These are phyloP conservation scores for Aphanomyces astaci DNA, from an alignment of 352 stramenopile species.

Conservation along the genomic window DNA sequence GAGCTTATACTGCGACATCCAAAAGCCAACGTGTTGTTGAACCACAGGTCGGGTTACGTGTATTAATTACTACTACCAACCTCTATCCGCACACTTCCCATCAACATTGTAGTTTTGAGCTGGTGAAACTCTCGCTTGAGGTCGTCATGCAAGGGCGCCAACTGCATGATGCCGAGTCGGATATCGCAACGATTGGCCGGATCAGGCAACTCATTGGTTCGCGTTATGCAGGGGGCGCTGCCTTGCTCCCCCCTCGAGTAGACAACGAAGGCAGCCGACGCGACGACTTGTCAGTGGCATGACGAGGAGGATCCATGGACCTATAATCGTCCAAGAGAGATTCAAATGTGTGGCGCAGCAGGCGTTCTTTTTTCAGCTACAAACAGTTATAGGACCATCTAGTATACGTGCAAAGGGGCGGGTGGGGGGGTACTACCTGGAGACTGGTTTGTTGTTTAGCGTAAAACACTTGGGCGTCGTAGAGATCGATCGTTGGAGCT, in stretches of 20 bases:
- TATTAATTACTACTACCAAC: too few species aligned
- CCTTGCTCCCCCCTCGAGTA: neutral
- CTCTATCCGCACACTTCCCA: too few species aligned
- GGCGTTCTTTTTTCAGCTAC: conserved; percentile 5
- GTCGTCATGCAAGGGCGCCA: neutral
- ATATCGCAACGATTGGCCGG: neutral
- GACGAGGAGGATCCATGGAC: neutral
- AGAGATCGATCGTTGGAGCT: neutral
- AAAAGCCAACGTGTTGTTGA: neutral
- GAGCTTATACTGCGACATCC: neutral
- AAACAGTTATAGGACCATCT: neutral
- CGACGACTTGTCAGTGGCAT: neutral
- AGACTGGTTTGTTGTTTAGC: neutral
- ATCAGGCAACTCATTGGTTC: neutral
- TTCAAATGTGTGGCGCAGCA: neutral
- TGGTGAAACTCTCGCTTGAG: neutral
- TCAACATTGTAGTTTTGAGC: neutral
- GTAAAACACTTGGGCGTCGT: neutral
- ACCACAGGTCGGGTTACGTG: neutral
- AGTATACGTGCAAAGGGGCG: too few species aligned
- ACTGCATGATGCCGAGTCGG: neutral
- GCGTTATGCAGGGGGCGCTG: neutral
- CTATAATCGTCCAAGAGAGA: neutral
- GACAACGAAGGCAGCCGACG: neutral
- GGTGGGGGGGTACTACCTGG: neutral